Evolutionary conservation across 1,284 basidiomycete genomes (phyloP).

Genomic region (Irpex sp.): DNA sequence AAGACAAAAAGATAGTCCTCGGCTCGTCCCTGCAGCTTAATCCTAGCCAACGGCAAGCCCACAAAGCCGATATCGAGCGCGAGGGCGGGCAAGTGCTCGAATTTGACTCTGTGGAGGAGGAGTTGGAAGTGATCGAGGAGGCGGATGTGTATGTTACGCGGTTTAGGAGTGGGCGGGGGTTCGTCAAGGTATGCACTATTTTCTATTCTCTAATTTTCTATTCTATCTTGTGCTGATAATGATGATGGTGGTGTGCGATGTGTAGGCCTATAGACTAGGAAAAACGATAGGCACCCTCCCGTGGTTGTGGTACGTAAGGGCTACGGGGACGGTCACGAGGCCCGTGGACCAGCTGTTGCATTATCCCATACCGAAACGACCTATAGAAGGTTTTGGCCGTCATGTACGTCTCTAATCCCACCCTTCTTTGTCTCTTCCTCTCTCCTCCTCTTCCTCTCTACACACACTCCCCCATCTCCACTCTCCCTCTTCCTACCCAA

Average conservation of each 20-base stretch:
- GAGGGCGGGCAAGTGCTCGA: constrained; percentile 53
- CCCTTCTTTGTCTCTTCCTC: not conserved
- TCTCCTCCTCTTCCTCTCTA: not conserved
- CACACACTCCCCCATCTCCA: too few relatives aligned
- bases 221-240: too few relatives aligned
- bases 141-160: constrained; percentile 71
- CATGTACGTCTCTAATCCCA: constrained; percentile 28
- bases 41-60: constrained; percentile 42
- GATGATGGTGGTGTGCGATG: too few relatives aligned
- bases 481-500: too few relatives aligned
- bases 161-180: constrained; percentile 65
- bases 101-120: constrained; percentile 31
- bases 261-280: constrained; percentile 45
- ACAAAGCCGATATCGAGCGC: constrained; percentile 53
- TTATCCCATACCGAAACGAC: constrained; percentile 46
- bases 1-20: constrained; percentile 56
- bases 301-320: constrained; percentile 80
- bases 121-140: constrained; percentile 33
- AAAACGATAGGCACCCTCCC: constrained; percentile 75
- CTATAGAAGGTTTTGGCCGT: constrained; percentile 35
- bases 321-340: constrained; percentile 54
- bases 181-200: constrained; percentile 48
- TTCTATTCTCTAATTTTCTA: not conserved
- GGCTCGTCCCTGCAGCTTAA: constrained; percentile 51
- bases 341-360: constrained; percentile 67